Base-by-base conservation (phyloP, 768 basidiomycete species). In the Mycena epipterygia region DNA sequence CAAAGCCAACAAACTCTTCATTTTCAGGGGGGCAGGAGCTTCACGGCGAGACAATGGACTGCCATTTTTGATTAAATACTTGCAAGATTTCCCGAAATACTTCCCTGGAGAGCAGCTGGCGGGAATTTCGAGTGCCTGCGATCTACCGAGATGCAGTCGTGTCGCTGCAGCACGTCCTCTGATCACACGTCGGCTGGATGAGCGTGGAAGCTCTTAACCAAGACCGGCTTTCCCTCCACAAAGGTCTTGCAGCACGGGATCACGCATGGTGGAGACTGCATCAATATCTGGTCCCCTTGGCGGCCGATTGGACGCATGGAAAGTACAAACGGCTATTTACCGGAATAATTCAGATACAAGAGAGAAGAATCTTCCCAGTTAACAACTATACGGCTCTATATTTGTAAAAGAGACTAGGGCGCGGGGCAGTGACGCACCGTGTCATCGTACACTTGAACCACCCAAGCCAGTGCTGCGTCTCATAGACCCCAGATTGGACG, bases 401-500 rank as follows among this genome's bases (percentile, higher is more conserved):
- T 56, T 17, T 30, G n/a, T 44, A 27, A 57, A 52, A 30, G n/a
- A 35, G 21, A 25, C 35, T 5, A 16, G 2, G 12, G 30, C 12
- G 33, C 17, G 49, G 29, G 60, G n/a, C 27, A 44, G 30, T 58
- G 29, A 70, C 57, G 44, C 59, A 67, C 39, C 14, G 9, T 39
- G 75, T 79, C 82, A 95, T 69, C 94, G 85, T 30, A 91, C 90
- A 70, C 80, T 90, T 5, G 94, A 93, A 30, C 94, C 90, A 33
- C 95, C 95, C 64, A 92, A 88, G 0, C 94, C 95, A 19, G 93
- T 93, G 76, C 93, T 94, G 39, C 88, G 84, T 77, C 95, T 87
- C 87, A 93, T 90, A 27, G 87, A 71, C 8, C 94, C 95, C 53
- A 94, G 76, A 76, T 86, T 89, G 29, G 92, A 93, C 19, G 90